phyloP scores from a whole-genome alignment of 495 filamentous ascomycete species.

The Wilcoxina mikolae region DNA sequence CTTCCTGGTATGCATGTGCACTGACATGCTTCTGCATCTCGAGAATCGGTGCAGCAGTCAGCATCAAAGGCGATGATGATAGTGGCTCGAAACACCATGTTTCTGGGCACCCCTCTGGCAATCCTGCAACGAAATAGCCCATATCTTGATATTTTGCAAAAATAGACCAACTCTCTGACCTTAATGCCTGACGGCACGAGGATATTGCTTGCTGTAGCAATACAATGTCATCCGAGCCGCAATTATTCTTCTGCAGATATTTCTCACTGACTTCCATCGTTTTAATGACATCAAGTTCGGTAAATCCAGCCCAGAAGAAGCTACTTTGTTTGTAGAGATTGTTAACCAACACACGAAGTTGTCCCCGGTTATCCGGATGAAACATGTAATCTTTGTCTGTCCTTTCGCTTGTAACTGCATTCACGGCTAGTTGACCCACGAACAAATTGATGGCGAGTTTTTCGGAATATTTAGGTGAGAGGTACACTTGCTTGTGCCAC shows the following conservation, averaged over 20 bases:
- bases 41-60: not conserved
- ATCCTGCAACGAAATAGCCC: constrained; percentile 34
- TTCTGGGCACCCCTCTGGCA: constrained; percentile 38
- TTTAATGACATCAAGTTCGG: constrained; percentile 41
- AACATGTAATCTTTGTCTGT: constrained; percentile 80
- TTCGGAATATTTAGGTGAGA: constrained; percentile 74
- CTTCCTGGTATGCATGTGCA: constrained; percentile 33
- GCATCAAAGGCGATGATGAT: not conserved
- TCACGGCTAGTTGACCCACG: constrained; percentile 61
- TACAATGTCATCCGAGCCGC: constrained; percentile 43
- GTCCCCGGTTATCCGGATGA: constrained; percentile 50
- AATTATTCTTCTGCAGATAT: constrained; percentile 45
- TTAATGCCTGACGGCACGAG: constrained; percentile 44
- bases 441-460: constrained; percentile 74
- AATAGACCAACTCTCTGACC: constrained; percentile 46
- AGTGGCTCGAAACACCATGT: constrained; percentile 28
- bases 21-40: constrained; percentile 47
- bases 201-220: constrained; percentile 47
- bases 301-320: constrained; percentile 68
- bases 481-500: constrained; percentile 51
- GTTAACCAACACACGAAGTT: constrained; percentile 48
- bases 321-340: constrained; percentile 82
- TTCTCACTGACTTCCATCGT: constrained; percentile 47
- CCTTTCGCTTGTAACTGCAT: constrained; percentile 79
- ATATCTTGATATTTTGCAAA: constrained; percentile 61